Evolutionary conservation across 192 early-diverging fungal genomes (phyloP).

Genomic region (Globomyces pollinis-pini): DNA sequence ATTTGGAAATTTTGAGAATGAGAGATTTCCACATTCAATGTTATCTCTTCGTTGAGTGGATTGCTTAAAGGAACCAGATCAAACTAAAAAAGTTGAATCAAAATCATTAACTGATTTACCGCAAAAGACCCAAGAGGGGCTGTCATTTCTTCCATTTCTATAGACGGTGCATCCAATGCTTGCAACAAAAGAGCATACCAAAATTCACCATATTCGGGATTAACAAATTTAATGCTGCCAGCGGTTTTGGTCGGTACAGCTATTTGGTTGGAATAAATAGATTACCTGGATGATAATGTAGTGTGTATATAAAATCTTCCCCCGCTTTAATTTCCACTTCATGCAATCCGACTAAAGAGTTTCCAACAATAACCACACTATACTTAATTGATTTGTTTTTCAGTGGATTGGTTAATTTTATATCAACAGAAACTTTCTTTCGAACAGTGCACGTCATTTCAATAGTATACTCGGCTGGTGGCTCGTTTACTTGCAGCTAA

Average conservation of each 20-base stretch:
- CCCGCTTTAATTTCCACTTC: constrained; percentile 17
- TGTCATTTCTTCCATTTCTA: no score
- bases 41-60: constrained; percentile 9
- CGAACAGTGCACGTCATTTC: constrained; percentile 21
- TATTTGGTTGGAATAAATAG: constrained; percentile 10
- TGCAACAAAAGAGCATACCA: constrained; percentile 39
- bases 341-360: constrained; percentile 20
- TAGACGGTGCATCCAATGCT: constrained; percentile 29
- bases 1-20: constrained; percentile 6
- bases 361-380: constrained; percentile 19
- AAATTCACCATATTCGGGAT: constrained; percentile 40
- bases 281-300: constrained; percentile 37
- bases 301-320: constrained; percentile 21
- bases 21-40: not conserved
- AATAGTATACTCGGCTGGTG: constrained; percentile 28
- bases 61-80: not conserved
- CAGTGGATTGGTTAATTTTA: constrained; percentile 34
- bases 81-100: not conserved
- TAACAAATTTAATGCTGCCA: constrained; percentile 32
- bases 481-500: constrained; percentile 20
- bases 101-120: constrained; percentile 34
- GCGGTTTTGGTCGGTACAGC: constrained; percentile 17
- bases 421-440: constrained; percentile 20
- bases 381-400: constrained; percentile 18
- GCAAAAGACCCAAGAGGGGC: constrained; percentile 30